phyloP scores from a whole-genome alignment of 805 yeast genomes.

The Sugiyamaella smithiae region DNA sequence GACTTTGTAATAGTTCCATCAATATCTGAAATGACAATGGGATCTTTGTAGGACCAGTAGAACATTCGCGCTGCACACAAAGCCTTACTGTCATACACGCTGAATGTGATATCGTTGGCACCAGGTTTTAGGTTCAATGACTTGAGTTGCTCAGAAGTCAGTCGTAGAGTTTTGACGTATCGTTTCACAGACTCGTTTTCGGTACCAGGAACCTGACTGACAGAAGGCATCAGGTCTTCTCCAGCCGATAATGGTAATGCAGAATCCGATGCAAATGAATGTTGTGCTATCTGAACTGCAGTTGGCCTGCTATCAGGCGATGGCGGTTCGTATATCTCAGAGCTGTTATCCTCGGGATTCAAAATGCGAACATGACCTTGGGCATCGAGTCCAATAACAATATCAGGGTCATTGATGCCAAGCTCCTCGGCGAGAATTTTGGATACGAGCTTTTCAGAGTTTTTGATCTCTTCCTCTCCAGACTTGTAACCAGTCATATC shows the following conservation, averaged over 20 bases:
- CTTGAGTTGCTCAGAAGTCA: slow-evolving; percentile 85
- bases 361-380: slow-evolving; percentile 35
- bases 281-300: slow-evolving; percentile 14
- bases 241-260: background rate
- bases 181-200: slow-evolving; percentile 25
- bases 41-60: slow-evolving; percentile 79
- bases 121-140: slow-evolving; percentile 74
- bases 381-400: slow-evolving; percentile 32
- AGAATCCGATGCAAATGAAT: slow-evolving; percentile 13
- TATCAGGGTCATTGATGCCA: slow-evolving; percentile 30
- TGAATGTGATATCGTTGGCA: slow-evolving; percentile 71
- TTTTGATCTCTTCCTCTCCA: slow-evolving; percentile 71
- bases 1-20: slow-evolving; percentile 98
- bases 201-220: slow-evolving; percentile 16
- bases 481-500: slow-evolving; percentile 97
- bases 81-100: slow-evolving; percentile 81
- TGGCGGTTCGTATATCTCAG: slow-evolving; percentile 5
- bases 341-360: slow-evolving; percentile 16
- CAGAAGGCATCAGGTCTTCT: background rate
- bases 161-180: slow-evolving; percentile 81
- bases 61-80: slow-evolving; percentile 68
- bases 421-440: slow-evolving; percentile 76
- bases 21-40: slow-evolving; percentile 93
- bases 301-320: slow-evolving; percentile 4
- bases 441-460: slow-evolving; percentile 71